Evolutionary conservation across 257 asterid species (phyloP).

Genomic region (Scutellaria minor): DNA sequence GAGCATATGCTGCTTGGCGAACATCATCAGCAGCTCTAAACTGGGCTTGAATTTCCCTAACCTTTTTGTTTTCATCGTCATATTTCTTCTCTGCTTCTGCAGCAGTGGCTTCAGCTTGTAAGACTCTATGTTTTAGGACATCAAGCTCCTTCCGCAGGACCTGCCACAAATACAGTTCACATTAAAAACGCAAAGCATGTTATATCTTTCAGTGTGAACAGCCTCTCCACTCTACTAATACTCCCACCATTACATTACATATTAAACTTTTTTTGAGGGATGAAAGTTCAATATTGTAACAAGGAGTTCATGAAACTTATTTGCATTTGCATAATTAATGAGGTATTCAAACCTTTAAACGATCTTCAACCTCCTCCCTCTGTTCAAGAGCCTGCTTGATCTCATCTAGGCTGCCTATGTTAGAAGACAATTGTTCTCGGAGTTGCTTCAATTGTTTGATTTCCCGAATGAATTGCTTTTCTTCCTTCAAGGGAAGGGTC

Average conservation of each 20-base stretch:
- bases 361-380: slow-evolving; percentile 72
- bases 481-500: slow-evolving; percentile 83
- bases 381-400: slow-evolving; percentile 86
- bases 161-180: slow-evolving; percentile 48
- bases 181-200: slow-evolving; percentile 25
- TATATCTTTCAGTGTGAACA: slow-evolving; percentile 21
- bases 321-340: slow-evolving; percentile 13
- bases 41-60: slow-evolving; percentile 71
- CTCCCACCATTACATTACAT: slow-evolving; percentile 9
- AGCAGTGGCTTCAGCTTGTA: slow-evolving; percentile 68
- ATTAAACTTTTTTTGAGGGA: background rate
- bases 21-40: slow-evolving; percentile 78
- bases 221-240: slow-evolving; percentile 18
- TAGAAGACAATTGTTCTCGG: slow-evolving; percentile 82
- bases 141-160: slow-evolving; percentile 79
- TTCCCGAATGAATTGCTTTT: slow-evolving; percentile 80
- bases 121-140: slow-evolving; percentile 57
- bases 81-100: slow-evolving; percentile 61
- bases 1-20: slow-evolving; percentile 81
- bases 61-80: slow-evolving; percentile 63
- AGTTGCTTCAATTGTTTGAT: slow-evolving; percentile 91
- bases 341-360: slow-evolving; percentile 64
- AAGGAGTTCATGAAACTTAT: background rate
- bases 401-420: slow-evolving; percentile 83
- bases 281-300: background rate